Evolutionary conservation across 352 stramenopile genomes (phyloP), one percentile per base, ranked within the genome.

Genomic region (Pythium diclinum): DNA sequence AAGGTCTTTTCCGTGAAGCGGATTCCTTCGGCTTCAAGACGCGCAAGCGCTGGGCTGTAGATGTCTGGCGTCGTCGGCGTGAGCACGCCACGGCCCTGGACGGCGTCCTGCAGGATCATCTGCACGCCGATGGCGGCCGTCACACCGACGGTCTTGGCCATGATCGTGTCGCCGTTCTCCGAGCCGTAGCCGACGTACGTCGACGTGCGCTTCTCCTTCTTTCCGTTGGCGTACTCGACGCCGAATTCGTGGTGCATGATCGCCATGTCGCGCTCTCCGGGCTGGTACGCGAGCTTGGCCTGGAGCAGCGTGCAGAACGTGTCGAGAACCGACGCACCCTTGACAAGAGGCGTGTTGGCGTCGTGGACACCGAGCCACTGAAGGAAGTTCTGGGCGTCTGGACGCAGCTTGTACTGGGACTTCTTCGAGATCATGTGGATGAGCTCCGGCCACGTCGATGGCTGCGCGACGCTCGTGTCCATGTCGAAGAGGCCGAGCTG

Each of bases 61-160:
- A 98, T 93, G 67, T 96, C 84, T 34, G 87, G 89, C 13, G 81
- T 93, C 7, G 89, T 97, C 3, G 94, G 94, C 4, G 92, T 93
- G 11, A 98, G 69, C 21, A 98, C 84, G 44, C 94, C 94, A 44
- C 83, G 81, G 14, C 76, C 74, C 23, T 87, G 73, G 1, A 98
- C 80, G 13, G 83, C 83, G 40, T 96, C 89, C 38, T 97, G 81
- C 14, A 99, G 79, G 56, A 99, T 96, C 63, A 98, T 81, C 61
- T 98, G 89, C 14, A 97, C 87, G 21, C 92, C 92, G 58, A 98
- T 95, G 7, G 95, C 96, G 47, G 94, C 89, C 49, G 92, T 97
- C 49, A 98, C 87, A 7, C 96, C 96, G 28, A 99, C 96, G 10
- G 95, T 98, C 74, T 97, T 97, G 17, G 91, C 89, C 96, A 99